Evolutionary conservation across 192 early-diverging fungal genomes (phyloP), one percentile per base, ranked within the genome.

Genomic region (Mortierella hygrophila): DNA sequence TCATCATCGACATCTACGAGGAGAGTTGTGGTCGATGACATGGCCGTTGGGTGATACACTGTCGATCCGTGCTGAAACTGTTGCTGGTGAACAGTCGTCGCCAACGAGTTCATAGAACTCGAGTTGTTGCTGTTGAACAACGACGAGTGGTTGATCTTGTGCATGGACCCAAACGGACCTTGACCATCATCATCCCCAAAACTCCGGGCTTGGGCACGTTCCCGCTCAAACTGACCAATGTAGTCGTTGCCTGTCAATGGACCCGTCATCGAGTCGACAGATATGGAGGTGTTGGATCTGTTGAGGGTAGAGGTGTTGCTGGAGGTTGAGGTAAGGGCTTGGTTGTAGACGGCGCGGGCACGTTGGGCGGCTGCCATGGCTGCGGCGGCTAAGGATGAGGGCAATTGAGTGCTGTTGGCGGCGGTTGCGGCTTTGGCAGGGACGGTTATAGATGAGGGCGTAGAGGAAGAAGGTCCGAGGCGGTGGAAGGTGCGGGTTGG

Each of bases 151-250:
- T 41, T 10, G 42, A 46, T 46, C 38, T n/a, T 32, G 35, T 35
- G 15, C 21, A 15, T 60, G 32, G 38, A 49, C 46, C 69, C 70
- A 7, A 72, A 71, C 0, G 40, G 71, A 26, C 2, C 72, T 47
- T 38, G 21, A 23, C 9, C n/a, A 40, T 40, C 38, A 40, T 40
- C 35, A 40, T 40, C 38, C 38, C 38, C 3, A 40, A 16, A 18
- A 26, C 40, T 54, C 38, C 73, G 52, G 0, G 77, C 68, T 40
- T 55, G 76, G 13, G 72, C 83, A 2, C 75, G 78, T 20, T 80
- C 70, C 1, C 74, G 68, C 23, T 85, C 78, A 77, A 80, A 80
- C 35, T 80, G 83, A 1, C 83, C 83, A 54, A 85, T 85, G 37
- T 77, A 85, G 41, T 85, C 83, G 10, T 80, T 63, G 3, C 70